Evolutionary conservation across 495 filamentous ascomycete species (phyloP), one percentile per base, ranked within the genome.

Genomic region (Annulohypoxylon nitens): DNA sequence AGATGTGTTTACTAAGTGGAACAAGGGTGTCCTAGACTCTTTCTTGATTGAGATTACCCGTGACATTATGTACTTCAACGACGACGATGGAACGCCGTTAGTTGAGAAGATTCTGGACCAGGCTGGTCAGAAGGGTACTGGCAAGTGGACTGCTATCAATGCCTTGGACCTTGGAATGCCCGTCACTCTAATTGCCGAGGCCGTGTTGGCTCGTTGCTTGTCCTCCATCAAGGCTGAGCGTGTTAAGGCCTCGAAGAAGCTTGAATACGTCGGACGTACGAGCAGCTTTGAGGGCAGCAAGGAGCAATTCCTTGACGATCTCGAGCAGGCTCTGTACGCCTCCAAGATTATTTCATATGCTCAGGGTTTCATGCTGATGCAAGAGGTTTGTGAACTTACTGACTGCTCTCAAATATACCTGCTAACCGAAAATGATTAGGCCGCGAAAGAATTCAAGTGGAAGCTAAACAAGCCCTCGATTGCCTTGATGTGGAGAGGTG

Each of bases 401-500:
- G 23, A 6, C 53, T 34, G 12, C 47, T 1, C 48, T 20, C 6
- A n/a, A 37, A 5, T 25, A 25, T 12, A 12, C 3, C 41, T 25
- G 41, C 76, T 82, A 68, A 80, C 73, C 12, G 39, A 58, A 55
- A 34, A 10, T 72, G 63, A 48, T 61, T 67, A 87, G 94, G 95
- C 96, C 75, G 96, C 95, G 81, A 95, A 93, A 83, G 92, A 97
- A 81, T 99, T 97, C 87, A 76, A 80, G 66, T 99, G 96, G 96
- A 98, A 98, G 90, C 90, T 99, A 63, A 98, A 99, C 90, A 99
- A 98, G 90, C 96, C 96, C 65, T 97, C 97, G 70, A 99, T 99
- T 80, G 96, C 96, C 71, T 90, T 99, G 80, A 99, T 99, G 96
- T 99, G 96, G 96, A 93, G 96, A 82, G 96, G 96, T 84, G 96